A percentile compares a stretch with the other conserved stretches of the same genome.
Evolutionary conservation across 2,329 filamentous ascomycete species (phyloP).

Genomic region (Lasiodiplodia sp.): DNA sequence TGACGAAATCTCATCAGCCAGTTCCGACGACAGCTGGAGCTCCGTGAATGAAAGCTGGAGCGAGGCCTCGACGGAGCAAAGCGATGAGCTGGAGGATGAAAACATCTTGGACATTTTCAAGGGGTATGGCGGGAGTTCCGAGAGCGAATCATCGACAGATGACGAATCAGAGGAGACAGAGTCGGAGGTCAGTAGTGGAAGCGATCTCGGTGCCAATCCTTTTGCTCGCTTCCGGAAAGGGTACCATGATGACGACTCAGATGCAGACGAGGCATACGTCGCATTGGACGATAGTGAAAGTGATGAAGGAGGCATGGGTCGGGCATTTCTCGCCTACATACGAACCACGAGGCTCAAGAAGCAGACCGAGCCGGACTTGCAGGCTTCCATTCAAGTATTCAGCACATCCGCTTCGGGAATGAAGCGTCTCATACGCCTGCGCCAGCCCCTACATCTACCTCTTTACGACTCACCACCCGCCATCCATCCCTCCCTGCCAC

Average conservation of each 20-base stretch:
- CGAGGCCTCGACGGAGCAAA: not conserved
- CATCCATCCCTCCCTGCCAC: conserved; percentile 31
- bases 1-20: not conserved
- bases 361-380: not conserved
- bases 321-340: no score
- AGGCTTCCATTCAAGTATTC: not conserved
- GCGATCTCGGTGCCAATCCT: not conserved
- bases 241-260: not conserved
- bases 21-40: not conserved
- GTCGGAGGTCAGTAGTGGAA: not conserved
- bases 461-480: conserved; percentile 32
- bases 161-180: not conserved
- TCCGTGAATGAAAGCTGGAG: conserved; percentile 15
- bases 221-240: not conserved
- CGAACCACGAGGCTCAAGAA: not conserved
- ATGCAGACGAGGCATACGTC: conserved; percentile 6
- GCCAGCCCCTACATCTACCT: not conserved
- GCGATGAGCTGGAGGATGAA: not conserved
- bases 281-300: not conserved
- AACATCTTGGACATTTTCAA: not conserved
- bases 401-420: not conserved
- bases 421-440: not conserved
- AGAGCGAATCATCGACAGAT: not conserved
- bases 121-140: not conserved
- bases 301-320: not conserved